Evolutionary conservation across 225 moss, liverwort and hornwort genomes (phyloP), one percentile per base, ranked within the genome.

Genomic region (Thuidium tamariscinum): DNA sequence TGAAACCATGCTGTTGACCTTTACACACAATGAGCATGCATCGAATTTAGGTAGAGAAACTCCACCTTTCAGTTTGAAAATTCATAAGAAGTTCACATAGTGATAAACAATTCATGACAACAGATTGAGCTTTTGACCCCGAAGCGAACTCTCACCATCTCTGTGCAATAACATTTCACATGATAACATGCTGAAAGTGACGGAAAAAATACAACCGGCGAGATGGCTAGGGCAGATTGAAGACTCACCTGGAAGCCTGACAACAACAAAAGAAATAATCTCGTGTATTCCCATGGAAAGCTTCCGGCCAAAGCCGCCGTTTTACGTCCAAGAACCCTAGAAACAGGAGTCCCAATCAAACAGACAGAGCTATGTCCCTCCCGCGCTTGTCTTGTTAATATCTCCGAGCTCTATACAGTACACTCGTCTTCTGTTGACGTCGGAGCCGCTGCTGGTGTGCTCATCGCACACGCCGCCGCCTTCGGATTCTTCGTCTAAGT

Each of bases 321-420:
- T 41, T 54, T 54, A 74, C n/a, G 87, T 44, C 74, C 42, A 87
- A 34, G 72, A 85, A 82, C 39, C 51, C 80, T 70, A 95, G 87
- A 94, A 97, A 84, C 94, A 95, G 69, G 94, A 96, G 14, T 94
- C 90, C 74, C 96, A 95, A 86, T 94, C 91, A 72, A 95, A 96
- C 74, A 93, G 95, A 81, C 95, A 97, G 64, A 96, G 92, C 36
- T 89, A n/a, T 29, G 88, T 93, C 57, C 93, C 95, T 74, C 96
- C 93, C 25, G 90, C 95, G 56, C 84, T 90, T 85, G 92, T 95
- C 73, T 88, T 91, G 86, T 92, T 90, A 93, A 85, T 46, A 95
- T 95, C 88, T 96, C 95, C 86, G 92, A 95, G 26, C 86, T 83
- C 79, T 96, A 95, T 64, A 97, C 64, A 26, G 83, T 84, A 62